A percentile compares a stretch with the other conserved stretches of the same genome.
These are phyloP conservation scores for Botrytis hyacinthi DNA, from an alignment of 2,329 filamentous ascomycete genomes.

Conservation along the genomic window DNA sequence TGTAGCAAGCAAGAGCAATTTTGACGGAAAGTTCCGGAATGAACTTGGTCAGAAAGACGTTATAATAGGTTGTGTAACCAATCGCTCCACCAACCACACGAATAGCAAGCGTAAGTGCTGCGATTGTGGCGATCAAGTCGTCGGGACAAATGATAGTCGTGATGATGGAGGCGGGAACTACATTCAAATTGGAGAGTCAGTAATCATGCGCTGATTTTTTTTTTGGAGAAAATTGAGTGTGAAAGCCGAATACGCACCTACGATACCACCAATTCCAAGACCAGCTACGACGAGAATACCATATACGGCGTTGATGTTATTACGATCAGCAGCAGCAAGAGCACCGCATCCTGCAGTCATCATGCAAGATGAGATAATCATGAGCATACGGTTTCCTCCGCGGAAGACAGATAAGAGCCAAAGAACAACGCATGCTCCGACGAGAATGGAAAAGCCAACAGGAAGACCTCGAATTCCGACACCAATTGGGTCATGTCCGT, in stretches of 20 bases:
- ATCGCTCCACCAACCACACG: constrained; percentile 66
- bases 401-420: constrained; percentile 57
- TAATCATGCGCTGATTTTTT: neutral
- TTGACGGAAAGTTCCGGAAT: constrained; percentile 34
- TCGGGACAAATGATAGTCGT: constrained; percentile 68
- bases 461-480: constrained; percentile 63
- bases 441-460: constrained; percentile 60
- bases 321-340: constrained; percentile 48
- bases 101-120: constrained; percentile 66
- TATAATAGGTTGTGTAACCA: constrained; percentile 59
- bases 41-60: constrained; percentile 50
- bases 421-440: constrained; percentile 58
- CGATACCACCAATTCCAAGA: constrained; percentile 62
- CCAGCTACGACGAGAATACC: constrained; percentile 58
- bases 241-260: constrained; percentile 50
- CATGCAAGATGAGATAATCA: constrained; percentile 57
- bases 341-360: constrained; percentile 63
- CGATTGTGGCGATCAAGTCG: constrained; percentile 67
- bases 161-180: constrained; percentile 66
- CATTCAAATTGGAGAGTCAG: constrained; percentile 43
- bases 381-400: constrained; percentile 57
- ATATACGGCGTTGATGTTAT: constrained; percentile 57
- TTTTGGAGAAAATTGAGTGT: neutral
- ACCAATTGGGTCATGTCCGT: constrained; percentile 61
- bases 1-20: constrained; percentile 25